phyloP scores from a whole-genome alignment of 2,329 filamentous ascomycete genomes.

The Aspergillus costaricaensis region DNA sequence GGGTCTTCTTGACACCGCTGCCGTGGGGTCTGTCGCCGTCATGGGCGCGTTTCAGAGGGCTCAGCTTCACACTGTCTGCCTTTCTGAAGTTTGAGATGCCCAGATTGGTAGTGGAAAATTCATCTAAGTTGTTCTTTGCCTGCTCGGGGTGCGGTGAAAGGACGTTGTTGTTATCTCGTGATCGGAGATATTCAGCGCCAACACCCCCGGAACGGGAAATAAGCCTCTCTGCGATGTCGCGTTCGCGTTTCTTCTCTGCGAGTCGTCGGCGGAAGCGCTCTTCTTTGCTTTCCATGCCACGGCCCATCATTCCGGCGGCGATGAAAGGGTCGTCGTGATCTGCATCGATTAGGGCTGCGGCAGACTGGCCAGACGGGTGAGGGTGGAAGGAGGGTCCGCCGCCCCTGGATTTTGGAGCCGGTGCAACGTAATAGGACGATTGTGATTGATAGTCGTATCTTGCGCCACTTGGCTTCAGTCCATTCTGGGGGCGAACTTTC shows the following conservation, averaged over 20 bases:
- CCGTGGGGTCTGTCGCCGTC: constrained; percentile 36
- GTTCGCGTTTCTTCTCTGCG: constrained; percentile 46
- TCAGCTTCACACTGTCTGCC: constrained; percentile 43
- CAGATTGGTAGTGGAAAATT: constrained; percentile 21
- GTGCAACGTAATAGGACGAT: constrained; percentile 49
- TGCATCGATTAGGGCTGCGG: constrained; percentile 46
- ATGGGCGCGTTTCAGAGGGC: constrained; percentile 43
- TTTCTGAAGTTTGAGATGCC: constrained; percentile 33
- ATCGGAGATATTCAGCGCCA: constrained; percentile 49
- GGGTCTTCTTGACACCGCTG: constrained; percentile 63
- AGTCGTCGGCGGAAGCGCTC: constrained; percentile 47
- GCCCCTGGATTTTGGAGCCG: constrained; percentile 27
- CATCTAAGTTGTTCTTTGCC: not conserved
- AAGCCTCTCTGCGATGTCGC: constrained; percentile 47
- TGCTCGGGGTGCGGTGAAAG: constrained; percentile 7
- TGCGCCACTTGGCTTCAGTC: constrained; percentile 39
- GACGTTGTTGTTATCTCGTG: constrained; percentile 30
- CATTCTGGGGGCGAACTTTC: constrained; percentile 22
- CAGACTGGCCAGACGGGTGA: constrained; percentile 31
- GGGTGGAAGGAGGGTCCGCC: constrained; percentile 26
- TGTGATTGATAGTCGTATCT: constrained; percentile 45
- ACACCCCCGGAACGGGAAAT: constrained; percentile 37
- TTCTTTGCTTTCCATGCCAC: constrained; percentile 44
- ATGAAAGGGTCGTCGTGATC: constrained; percentile 47
- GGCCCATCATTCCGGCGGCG: constrained; percentile 40